Conservation (phyloP, 1,139 yeast genomes). For the Suhomyces wounanorum region DNA sequence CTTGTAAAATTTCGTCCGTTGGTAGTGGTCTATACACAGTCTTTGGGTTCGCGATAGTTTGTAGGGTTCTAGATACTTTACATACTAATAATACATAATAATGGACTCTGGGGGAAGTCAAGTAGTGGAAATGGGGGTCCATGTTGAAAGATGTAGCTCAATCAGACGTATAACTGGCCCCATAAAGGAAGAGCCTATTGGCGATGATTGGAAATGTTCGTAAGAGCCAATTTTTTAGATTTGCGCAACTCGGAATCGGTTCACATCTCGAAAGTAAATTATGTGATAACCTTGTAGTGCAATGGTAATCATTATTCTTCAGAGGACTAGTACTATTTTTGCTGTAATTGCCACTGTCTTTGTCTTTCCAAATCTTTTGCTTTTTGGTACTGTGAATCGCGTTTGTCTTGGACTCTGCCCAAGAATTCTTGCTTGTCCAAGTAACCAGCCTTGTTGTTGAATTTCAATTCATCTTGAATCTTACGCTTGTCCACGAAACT, state of each 20-base stretch:
- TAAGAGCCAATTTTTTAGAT: too few relatives aligned
- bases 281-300: neutral
- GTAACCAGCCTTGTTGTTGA: slow-evolving; percentile 81
- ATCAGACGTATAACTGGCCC: neutral
- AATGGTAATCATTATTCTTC: neutral
- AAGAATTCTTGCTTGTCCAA: slow-evolving; percentile 90
- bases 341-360: slow-evolving; percentile 32
- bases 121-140: neutral
- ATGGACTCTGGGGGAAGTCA: neutral
- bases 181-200: too few relatives aligned
- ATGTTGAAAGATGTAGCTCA: neutral
- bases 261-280: too few relatives aligned
- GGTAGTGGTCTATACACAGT: neutral
- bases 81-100: neutral
- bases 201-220: neutral
- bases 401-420: slow-evolving; percentile 67
- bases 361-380: slow-evolving; percentile 50
- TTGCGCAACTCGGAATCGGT: too few relatives aligned
- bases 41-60: neutral
- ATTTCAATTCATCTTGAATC: slow-evolving; percentile 75
- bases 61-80: neutral
- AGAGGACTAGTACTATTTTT: slow-evolving; percentile 5
- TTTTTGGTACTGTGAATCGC: slow-evolving; percentile 63
- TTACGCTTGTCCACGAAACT: slow-evolving; percentile 87
- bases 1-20: slow-evolving; percentile 9